Conservation (phyloP, 2,329 filamentous ascomycete genomes). For the Helotiales sp. region DNA sequence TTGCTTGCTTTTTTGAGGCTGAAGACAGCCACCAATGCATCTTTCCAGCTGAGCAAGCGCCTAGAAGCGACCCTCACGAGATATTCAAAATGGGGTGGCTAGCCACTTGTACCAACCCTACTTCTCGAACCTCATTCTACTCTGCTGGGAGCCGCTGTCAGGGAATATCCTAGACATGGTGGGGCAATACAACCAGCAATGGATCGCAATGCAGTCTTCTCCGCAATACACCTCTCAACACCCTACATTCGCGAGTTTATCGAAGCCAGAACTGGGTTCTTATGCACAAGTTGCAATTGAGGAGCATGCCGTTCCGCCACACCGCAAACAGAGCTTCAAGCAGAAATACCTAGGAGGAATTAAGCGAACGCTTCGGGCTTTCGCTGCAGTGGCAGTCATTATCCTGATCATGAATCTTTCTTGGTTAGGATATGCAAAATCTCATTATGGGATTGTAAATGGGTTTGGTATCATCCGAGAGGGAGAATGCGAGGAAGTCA, state of each 20-base stretch:
- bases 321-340: conserved; percentile 6
- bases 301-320: not conserved
- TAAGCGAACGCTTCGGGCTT: conserved; percentile 10
- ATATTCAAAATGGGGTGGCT: not conserved
- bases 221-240: not conserved
- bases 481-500: conserved; percentile 3
- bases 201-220: conserved; percentile 8
- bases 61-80: not conserved
- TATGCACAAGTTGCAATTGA: conserved; percentile 1
- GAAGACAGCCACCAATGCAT: not conserved
- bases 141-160: too few species aligned
- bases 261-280: not conserved
- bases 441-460: conserved; percentile 11
- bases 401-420: conserved; percentile 8
- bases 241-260: not conserved
- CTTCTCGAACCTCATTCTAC: not conserved
- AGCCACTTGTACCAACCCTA: not conserved
- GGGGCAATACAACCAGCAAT: conserved; percentile 3
- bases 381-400: conserved; percentile 3
- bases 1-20: not conserved
- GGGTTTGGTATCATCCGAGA: conserved; percentile 6
- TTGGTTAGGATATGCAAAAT: conserved; percentile 7
- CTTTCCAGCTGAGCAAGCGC: not conserved
- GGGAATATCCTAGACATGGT: not conserved
- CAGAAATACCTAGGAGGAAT: conserved; percentile 16